Evolutionary conservation across 768 basidiomycete genomes (phyloP).

Genomic region (Hericium rajendrae): DNA sequence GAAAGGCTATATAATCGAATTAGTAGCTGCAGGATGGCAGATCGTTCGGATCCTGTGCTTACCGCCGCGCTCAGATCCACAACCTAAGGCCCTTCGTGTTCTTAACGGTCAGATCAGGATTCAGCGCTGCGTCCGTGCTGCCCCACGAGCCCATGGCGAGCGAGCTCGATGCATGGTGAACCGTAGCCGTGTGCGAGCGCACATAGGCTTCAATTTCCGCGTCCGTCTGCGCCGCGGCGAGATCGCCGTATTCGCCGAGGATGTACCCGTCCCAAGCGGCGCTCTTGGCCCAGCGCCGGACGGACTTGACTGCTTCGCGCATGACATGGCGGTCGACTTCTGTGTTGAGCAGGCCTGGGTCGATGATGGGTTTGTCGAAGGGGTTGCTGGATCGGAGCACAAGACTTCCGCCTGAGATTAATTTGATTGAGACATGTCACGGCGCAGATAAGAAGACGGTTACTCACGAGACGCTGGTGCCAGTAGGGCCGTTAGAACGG

Average conservation of each 20-base stretch:
- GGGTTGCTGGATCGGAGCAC: constrained; percentile 16
- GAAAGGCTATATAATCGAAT: constrained; percentile 13
- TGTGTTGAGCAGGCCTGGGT: constrained; percentile 12
- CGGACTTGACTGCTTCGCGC: constrained; percentile 1
- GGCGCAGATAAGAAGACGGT: not conserved
- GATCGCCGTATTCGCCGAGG: not conserved
- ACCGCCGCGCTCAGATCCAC: constrained; percentile 7
- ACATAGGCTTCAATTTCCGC: constrained; percentile 13
- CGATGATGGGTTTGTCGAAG: constrained; percentile 18
- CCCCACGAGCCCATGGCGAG: constrained; percentile 29
- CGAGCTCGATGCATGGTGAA: constrained; percentile 24
- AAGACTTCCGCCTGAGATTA: constrained; percentile 17
- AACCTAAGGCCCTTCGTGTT: constrained; percentile 3
- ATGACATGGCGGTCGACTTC: constrained; percentile 3
- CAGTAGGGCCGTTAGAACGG: constrained; percentile 9
- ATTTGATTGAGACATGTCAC: not conserved
- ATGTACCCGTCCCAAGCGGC: constrained; percentile 4
- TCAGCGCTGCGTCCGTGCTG: constrained; percentile 30
- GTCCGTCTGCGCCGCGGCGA: constrained; percentile 7
- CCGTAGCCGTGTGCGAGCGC: constrained; percentile 9
- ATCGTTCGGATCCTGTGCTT: not conserved
- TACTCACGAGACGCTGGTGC: constrained; percentile 17
- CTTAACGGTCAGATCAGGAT: constrained; percentile 17
- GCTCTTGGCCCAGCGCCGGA: not conserved
- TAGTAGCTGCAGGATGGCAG: not conserved